Evolutionary conservation across 2,329 filamentous ascomycete genomes (phyloP).

Genomic region (Tolypocladium cylindrosporum): DNA sequence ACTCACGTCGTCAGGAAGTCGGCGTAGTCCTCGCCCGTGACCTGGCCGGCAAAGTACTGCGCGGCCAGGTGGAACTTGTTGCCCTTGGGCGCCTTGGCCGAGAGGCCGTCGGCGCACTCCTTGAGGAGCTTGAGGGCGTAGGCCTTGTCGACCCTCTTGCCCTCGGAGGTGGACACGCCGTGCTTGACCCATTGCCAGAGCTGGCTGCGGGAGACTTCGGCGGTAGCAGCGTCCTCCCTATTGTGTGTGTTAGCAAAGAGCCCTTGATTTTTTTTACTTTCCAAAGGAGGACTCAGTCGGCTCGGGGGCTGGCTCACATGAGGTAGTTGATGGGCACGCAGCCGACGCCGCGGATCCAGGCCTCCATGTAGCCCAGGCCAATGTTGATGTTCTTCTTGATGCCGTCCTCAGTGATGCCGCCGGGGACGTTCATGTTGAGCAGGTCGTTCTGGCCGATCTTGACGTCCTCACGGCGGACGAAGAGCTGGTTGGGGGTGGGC

Average conservation of each 20-base stretch:
- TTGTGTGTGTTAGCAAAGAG: neutral
- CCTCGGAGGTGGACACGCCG: constrained; percentile 66
- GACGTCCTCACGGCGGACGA: constrained; percentile 82
- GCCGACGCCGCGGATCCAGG: constrained; percentile 88
- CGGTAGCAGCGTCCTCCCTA: constrained; percentile 88
- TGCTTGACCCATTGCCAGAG: constrained; percentile 91
- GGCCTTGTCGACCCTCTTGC: constrained; percentile 85
- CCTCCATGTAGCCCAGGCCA: constrained; percentile 96
- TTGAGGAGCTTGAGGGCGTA: constrained; percentile 80
- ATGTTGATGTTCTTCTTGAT: constrained; percentile 98
- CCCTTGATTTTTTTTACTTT: neutral
- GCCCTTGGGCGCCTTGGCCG: constrained; percentile 66
- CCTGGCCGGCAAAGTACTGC: constrained; percentile 85
- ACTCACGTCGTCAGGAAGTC: constrained; percentile 84
- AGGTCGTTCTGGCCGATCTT: constrained; percentile 79
- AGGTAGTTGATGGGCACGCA: constrained; percentile 97
- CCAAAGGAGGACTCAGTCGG: neutral
- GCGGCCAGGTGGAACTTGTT: constrained; percentile 89
- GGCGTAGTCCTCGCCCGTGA: constrained; percentile 94
- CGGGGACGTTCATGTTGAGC: constrained; percentile 96
- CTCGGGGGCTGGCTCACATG: constrained; percentile 45
- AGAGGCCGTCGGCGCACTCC: constrained; percentile 71
- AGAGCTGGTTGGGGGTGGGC: constrained; percentile 96
- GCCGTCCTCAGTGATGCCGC: constrained; percentile 82
- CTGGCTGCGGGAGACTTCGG: constrained; percentile 89